Conservation (phyloP, 805 yeast species). For the Naumovozyma dairenensis region DNA sequence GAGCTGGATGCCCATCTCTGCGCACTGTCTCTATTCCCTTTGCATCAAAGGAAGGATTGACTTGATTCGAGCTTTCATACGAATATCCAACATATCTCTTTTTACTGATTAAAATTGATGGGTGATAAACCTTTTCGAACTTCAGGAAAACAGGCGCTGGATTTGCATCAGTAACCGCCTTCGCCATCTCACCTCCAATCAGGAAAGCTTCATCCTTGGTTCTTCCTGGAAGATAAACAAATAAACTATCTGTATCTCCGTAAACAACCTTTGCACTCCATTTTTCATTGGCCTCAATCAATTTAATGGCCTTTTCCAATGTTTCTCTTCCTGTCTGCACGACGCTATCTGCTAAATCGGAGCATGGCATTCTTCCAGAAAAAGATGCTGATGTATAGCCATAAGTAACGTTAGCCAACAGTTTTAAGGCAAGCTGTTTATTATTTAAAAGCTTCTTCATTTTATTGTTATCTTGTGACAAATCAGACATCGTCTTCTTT, state of each 20-base stretch:
- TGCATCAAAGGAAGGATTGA: conserved; percentile 71
- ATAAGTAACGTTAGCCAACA: conserved; percentile 91
- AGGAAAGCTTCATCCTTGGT: conserved; percentile 66
- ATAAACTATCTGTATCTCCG: conserved; percentile 93
- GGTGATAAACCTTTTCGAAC: conserved; percentile 88
- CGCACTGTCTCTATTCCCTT: conserved; percentile 94
- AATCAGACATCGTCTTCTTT: conserved; percentile 57
- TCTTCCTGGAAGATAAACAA: conserved; percentile 82
- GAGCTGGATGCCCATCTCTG: conserved; percentile 91
- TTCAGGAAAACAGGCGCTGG: conserved; percentile 79
- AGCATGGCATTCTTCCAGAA: conserved; percentile 95
- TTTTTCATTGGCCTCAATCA: conserved; percentile 46
- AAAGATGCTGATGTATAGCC: conserved; percentile 93
- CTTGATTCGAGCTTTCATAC: conserved; percentile 50
- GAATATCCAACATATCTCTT: conserved; percentile 87
- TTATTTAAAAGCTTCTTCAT: conserved; percentile 53
- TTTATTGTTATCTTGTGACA: conserved; percentile 35
- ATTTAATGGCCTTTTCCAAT: conserved; percentile 54
- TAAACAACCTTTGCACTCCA: conserved; percentile 93
- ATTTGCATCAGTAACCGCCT: conserved; percentile 47
- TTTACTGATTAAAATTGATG: conserved; percentile 72
- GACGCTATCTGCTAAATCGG: conserved; percentile 90
- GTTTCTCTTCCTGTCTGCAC: conserved; percentile 88
- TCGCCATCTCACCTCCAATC: conserved; percentile 64
- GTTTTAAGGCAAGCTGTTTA: conserved; percentile 76